Evolutionary conservation across 2,329 filamentous ascomycete species (phyloP).

Genomic region (Calonectria ilicicola): DNA sequence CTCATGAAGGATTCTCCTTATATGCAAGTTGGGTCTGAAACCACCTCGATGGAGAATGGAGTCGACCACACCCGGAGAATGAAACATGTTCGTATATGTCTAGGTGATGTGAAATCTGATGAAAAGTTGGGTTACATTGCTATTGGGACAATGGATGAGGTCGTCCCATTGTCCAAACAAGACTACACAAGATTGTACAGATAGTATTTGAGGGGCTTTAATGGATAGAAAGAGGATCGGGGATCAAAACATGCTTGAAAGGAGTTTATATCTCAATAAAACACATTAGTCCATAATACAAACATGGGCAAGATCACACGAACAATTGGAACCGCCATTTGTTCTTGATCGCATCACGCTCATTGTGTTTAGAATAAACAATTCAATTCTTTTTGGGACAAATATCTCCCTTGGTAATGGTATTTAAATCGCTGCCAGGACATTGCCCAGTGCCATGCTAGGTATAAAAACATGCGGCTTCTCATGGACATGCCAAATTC

Average conservation of each 20-base stretch:
- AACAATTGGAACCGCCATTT: not conserved
- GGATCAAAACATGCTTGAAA: too few species aligned
- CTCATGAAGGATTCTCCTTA: constrained; percentile 21
- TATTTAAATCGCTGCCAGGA: constrained; percentile 6
- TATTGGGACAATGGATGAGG: constrained; percentile 5
- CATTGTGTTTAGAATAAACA: not conserved
- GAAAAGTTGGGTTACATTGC: constrained; percentile 20
- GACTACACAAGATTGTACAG: not conserved
- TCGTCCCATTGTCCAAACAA: not conserved
- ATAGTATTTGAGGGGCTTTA: not conserved
- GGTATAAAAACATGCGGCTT: not conserved
- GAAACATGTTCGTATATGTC: constrained; percentile 13
- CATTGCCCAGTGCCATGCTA: constrained; percentile 7
- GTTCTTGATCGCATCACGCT: not conserved
- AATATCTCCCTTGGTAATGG: not conserved
- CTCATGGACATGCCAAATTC: not conserved
- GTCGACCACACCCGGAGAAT: constrained; percentile 15
- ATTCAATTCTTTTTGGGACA: not conserved
- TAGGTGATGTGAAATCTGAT: constrained; percentile 13
- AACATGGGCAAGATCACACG: too few species aligned
- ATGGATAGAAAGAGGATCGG: too few species aligned
- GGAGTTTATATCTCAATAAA: too few species aligned
- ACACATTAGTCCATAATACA: not conserved
- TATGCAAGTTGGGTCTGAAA: not conserved
- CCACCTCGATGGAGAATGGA: constrained; percentile 18